Conservation (phyloP, 768 basidiomycete species). For the Candolleomyces eurysporus region DNA sequence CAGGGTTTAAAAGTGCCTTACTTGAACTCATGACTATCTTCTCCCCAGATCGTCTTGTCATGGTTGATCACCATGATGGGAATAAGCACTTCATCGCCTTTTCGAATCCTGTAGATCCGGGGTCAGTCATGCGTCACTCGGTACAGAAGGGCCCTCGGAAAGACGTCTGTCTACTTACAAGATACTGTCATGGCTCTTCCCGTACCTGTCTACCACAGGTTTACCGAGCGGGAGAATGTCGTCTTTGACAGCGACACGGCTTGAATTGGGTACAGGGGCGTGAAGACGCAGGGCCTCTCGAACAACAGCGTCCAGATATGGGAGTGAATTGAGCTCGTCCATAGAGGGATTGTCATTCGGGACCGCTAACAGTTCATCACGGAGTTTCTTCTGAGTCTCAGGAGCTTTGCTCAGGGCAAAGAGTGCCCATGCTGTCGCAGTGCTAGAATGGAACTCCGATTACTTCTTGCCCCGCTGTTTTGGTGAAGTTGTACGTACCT, state of each 20-base stretch:
- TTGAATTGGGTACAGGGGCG: slow-evolving; percentile 44
- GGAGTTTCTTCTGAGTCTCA: slow-evolving; percentile 50
- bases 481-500: slow-evolving; percentile 4
- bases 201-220: slow-evolving; percentile 45
- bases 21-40: slow-evolving; percentile 60
- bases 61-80: slow-evolving; percentile 53
- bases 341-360: slow-evolving; percentile 58
- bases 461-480: not conserved
- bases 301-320: slow-evolving; percentile 65
- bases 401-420: slow-evolving; percentile 50
- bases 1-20: slow-evolving; percentile 16
- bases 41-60: slow-evolving; percentile 55
- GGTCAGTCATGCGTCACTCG: not conserved
- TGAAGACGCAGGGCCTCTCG: slow-evolving; percentile 59
- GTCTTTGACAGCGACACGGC: slow-evolving; percentile 45
- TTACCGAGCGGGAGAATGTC: slow-evolving; percentile 48
- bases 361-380: slow-evolving; percentile 52
- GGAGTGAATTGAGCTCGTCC: slow-evolving; percentile 62
- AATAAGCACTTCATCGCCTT: slow-evolving; percentile 43
- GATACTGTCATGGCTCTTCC: slow-evolving; percentile 36
- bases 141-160: not conserved
- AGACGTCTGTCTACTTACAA: slow-evolving; percentile 23
- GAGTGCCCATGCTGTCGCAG: slow-evolving; percentile 55
- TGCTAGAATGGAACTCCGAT: slow-evolving; percentile 20
- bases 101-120: slow-evolving; percentile 26